Evolutionary conservation across 768 basidiomycete species (phyloP).

Genomic region (Tubosaeta brunneosetosa): DNA sequence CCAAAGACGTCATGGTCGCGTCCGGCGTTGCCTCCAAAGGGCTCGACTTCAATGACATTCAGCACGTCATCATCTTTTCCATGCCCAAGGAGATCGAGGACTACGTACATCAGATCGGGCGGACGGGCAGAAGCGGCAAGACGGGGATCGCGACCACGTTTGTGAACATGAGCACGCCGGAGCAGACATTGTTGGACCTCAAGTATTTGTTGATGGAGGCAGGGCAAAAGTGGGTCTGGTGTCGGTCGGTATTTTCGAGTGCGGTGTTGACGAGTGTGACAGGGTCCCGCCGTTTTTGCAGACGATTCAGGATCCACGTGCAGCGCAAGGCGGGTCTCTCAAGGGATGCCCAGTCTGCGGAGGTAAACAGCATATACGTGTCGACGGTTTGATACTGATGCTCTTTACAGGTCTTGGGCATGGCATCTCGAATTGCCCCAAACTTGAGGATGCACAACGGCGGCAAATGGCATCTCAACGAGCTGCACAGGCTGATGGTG

Average conservation of each 20-base stretch:
- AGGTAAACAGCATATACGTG: slow-evolving; percentile 41
- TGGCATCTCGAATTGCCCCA: slow-evolving; percentile 91
- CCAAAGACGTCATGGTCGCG: slow-evolving; percentile 99
- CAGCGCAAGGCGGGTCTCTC: slow-evolving; percentile 67
- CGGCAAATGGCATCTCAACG: slow-evolving; percentile 88
- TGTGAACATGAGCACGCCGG: slow-evolving; percentile 95
- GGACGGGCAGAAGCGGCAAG: slow-evolving; percentile 95
- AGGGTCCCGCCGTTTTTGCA: slow-evolving; percentile 93
- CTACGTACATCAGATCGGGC: slow-evolving; percentile 98
- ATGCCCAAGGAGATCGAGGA: slow-evolving; percentile 99
- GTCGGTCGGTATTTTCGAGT: not conserved
- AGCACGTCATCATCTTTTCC: slow-evolving; percentile 97
- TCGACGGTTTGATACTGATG: not conserved
- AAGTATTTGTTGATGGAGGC: slow-evolving; percentile 97
- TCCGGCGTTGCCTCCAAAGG: slow-evolving; percentile 98
- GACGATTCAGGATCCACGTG: slow-evolving; percentile 87
- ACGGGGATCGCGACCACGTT: slow-evolving; percentile 99
- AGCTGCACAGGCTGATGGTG: slow-evolving; percentile 58
- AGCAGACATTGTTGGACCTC: slow-evolving; percentile 93
- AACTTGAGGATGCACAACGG: slow-evolving; percentile 89
- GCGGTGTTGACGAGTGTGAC: not conserved
- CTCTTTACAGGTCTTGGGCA: slow-evolving; percentile 75
- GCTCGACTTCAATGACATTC: slow-evolving; percentile 97
- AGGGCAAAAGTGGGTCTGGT: slow-evolving; percentile 81
- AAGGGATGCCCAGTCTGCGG: slow-evolving; percentile 96